Percentiles rank a stretch among this genome's conserved stretches.
These are phyloP conservation scores for Synchytrium microbalum DNA, from an alignment of 371 early-diverging fungal species.

Conservation along the genomic window DNA sequence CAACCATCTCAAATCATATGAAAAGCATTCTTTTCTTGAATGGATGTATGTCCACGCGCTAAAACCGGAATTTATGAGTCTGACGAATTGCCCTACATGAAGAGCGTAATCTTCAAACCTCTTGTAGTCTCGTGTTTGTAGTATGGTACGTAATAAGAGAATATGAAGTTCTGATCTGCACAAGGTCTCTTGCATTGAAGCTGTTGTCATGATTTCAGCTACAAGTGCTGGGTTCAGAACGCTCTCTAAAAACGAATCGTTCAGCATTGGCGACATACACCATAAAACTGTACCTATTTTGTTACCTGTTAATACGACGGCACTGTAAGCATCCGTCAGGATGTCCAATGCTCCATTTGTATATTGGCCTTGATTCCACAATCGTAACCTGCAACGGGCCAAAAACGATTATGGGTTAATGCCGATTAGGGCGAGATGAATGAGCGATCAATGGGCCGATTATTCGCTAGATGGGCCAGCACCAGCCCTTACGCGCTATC, in stretches of 20 bases:
- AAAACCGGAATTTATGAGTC: neutral
- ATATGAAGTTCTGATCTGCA: neutral
- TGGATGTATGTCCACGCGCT: neutral
- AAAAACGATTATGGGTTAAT: no score
- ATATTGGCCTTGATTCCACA: neutral
- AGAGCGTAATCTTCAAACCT: neutral
- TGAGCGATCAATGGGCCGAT: neutral
- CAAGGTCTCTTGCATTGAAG: neutral
- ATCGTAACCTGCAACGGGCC: neutral
- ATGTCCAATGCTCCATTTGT: neutral
- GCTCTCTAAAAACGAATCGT: no score
- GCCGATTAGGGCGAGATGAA: no score
- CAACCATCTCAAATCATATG: neutral
- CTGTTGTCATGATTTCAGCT: neutral
- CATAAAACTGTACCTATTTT: no score
- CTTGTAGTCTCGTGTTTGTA: neutral
- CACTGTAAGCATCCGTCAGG: neutral
- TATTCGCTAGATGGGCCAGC: no score
- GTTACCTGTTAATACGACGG: neutral
- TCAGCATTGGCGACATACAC: no score
- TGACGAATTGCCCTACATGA: neutral
- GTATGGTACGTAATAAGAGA: neutral
- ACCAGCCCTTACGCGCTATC: no score
- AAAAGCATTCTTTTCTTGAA: neutral
- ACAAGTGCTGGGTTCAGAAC: neutral